phyloP scores from a whole-genome alignment of 169 alveolate species.

The Pseudocohnilembus persalinus region DNA sequence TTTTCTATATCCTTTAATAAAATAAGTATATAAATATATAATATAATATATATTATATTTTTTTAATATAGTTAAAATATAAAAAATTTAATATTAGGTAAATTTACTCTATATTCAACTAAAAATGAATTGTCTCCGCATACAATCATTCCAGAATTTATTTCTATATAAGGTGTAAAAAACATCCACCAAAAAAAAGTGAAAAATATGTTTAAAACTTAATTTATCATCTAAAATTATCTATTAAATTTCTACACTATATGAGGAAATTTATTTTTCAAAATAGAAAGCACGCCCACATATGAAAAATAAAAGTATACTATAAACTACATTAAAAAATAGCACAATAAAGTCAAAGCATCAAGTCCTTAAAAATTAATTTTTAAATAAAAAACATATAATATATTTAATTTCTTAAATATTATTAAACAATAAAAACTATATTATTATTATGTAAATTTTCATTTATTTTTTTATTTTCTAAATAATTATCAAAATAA shows the following conservation, averaged over 20 bases:
- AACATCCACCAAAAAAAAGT: constrained; percentile 24
- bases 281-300: background rate
- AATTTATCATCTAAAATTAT: constrained; percentile 1
- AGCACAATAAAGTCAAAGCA: background rate
- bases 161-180: constrained; percentile 21
- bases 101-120: background rate
- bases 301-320: constrained; percentile 1
- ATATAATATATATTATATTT: too few species aligned
- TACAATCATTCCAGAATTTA: constrained; percentile 1
- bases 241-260: background rate
- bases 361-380: background rate
- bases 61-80: too few species aligned
- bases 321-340: background rate
- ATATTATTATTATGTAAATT: too few species aligned
- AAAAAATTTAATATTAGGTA: too few species aligned
- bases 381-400: too few species aligned
- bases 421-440: too few species aligned
- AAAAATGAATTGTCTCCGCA: constrained; percentile 10
- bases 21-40: too few species aligned
- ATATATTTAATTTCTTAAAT: too few species aligned
- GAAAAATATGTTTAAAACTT: constrained; percentile 5
- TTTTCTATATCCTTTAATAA: background rate
- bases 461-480: too few species aligned
- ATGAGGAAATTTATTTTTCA: background rate
- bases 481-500: too few species aligned